Conservation (phyloP, 495 filamentous ascomycete genomes). For the Penicillium samsonianum region DNA sequence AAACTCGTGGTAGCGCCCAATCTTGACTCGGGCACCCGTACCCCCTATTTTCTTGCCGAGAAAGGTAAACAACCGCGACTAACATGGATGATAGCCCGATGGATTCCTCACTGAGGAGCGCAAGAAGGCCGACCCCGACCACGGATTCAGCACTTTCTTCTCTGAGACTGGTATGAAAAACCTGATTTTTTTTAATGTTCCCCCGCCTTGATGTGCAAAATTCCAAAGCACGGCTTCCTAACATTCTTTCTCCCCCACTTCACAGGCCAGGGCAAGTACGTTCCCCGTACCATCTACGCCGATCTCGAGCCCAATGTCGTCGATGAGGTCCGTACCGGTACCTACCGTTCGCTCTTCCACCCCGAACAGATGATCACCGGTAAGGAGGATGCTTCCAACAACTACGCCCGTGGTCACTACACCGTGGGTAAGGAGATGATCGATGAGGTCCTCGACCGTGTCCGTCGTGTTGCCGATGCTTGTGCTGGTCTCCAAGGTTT, state of each 20-base stretch:
- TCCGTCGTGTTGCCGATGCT: constrained; percentile 93
- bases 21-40: constrained; percentile 19
- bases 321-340: constrained; percentile 97
- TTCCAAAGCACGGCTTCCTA: constrained; percentile 13
- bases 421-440: constrained; percentile 99
- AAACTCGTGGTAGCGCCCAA: constrained; percentile 20
- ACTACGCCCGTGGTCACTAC: constrained; percentile 98
- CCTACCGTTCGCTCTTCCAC: constrained; percentile 96
- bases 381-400: constrained; percentile 99
- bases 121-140: constrained; percentile 92
- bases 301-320: constrained; percentile 99
- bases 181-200: constrained; percentile 10
- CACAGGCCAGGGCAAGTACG: constrained; percentile 95
- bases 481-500: constrained; percentile 98
- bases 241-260: constrained; percentile 25
- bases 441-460: constrained; percentile 94
- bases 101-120: constrained; percentile 98
- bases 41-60: constrained; percentile 24
- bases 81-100: constrained; percentile 70
- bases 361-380: constrained; percentile 98
- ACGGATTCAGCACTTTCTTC: constrained; percentile 99
- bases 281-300: constrained; percentile 98
- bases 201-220: constrained; percentile 12
- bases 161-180: constrained; percentile 86
- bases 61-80: constrained; percentile 29